phyloP scores from a whole-genome alignment of 306 rosid genomes.

The Urtica urens region DNA sequence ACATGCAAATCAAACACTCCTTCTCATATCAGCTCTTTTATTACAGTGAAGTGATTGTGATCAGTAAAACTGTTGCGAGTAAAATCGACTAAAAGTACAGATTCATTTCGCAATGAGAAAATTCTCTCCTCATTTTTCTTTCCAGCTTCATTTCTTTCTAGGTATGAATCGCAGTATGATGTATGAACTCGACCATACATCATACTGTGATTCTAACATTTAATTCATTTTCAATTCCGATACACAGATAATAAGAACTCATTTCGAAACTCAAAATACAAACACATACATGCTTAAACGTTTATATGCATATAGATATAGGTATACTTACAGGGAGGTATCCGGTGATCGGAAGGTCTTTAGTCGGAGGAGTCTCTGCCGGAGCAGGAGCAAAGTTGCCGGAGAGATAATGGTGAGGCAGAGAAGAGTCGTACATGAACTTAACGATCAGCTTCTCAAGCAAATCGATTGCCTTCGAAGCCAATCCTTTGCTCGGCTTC shows the following conservation, averaged over 20 bases:
- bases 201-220: no score
- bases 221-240: no score
- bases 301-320: neutral
- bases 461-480: slow-evolving; percentile 44
- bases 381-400: slow-evolving; percentile 73
- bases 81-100: no score
- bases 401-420: slow-evolving; percentile 58
- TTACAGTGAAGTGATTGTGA: no score
- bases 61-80: no score
- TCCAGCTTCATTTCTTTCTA: no score
- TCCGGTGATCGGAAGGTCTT: slow-evolving; percentile 50
- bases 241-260: no score
- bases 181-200: no score
- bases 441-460: slow-evolving; percentile 65
- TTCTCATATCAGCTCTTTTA: no score
- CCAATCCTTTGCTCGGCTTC: slow-evolving; percentile 51
- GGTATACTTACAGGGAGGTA: slow-evolving; percentile 53
- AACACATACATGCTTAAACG: neutral
- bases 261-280: neutral
- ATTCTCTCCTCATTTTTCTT: no score
- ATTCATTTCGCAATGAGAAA: no score
- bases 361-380: slow-evolving; percentile 75
- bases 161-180: no score
- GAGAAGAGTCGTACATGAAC: slow-evolving; percentile 49
- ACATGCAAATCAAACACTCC: neutral